A percentile compares a stretch with the other conserved stretches of the same genome.
phyloP scores from a whole-genome alignment of 768 basidiomycete species.

The Russula sp. region DNA sequence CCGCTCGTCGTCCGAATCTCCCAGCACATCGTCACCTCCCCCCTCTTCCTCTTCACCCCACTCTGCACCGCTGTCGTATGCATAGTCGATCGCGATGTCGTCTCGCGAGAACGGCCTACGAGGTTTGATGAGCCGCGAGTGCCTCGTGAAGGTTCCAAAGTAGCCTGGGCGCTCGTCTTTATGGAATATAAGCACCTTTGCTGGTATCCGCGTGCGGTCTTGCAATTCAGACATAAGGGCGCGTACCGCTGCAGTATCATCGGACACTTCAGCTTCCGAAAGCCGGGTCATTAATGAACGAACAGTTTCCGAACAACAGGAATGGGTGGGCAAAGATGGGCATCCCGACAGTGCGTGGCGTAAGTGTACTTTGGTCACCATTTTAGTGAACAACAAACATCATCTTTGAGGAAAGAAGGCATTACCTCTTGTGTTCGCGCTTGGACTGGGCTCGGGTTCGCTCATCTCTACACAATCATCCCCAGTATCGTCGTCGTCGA shows the following conservation, averaged over 20 bases:
- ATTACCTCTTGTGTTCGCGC: constrained; percentile 38
- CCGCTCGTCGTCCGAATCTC: constrained; percentile 51
- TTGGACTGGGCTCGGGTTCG: constrained; percentile 14
- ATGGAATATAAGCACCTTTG: constrained; percentile 77
- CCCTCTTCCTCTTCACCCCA: constrained; percentile 85
- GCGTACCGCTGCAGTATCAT: constrained; percentile 63
- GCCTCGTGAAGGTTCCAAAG: constrained; percentile 89
- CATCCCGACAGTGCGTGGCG: neutral
- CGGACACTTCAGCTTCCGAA: constrained; percentile 69
- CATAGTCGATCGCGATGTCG: constrained; percentile 71
- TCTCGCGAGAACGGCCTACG: constrained; percentile 81
- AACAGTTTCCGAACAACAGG: constrained; percentile 30
- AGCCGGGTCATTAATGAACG: constrained; percentile 53
- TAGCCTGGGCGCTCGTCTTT: constrained; percentile 89
- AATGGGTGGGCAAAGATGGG: constrained; percentile 32
- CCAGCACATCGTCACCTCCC: constrained; percentile 71
- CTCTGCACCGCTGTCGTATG: constrained; percentile 91
- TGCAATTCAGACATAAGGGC: constrained; percentile 52
- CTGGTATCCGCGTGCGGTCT: constrained; percentile 54
- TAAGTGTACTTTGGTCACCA: constrained; percentile 2
- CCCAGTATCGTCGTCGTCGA: constrained; percentile 45
- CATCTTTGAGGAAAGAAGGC: neutral
- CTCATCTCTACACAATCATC: constrained; percentile 24
- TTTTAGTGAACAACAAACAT: neutral
- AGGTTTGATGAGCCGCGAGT: constrained; percentile 69